Base-by-base conservation (phyloP, 2,329 filamentous ascomycete genomes). In the Exophiala alcalophila region DNA sequence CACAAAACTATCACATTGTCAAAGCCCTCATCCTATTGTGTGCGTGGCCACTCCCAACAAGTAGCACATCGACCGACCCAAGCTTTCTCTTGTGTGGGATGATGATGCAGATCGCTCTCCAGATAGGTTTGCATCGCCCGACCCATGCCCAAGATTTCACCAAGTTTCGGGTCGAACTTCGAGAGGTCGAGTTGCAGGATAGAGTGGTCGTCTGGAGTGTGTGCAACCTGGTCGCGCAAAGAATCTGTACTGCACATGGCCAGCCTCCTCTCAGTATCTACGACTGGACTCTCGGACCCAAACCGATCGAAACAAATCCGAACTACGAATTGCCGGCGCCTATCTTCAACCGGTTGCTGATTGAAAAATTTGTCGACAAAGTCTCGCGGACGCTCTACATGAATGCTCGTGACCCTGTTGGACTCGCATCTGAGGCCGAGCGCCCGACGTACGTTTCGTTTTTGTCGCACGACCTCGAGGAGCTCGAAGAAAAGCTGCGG, bases 71-170 rank as follows among this genome's bases (percentile, higher is more conserved):
- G 5, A 76, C 73, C 4, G 80, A 83, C 53, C 77, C 79, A 2
- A 83, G 79, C 2, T 82, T 81, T 57, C 81, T 81, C 71, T 67
- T 81, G 9, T 77, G 75, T 47, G 80, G 80, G 31, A 68, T 80
- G 59, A 83, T 83, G 80, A 77, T 83, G 65, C 78, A 83, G 58
- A 71, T 82, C 30, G 77, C 80, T n/a, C 78, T 81, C 71, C 78
- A 83, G 55, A 77, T 81, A 47, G 80, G 80, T 28, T 65, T 83
- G 15, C 80, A 83, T 57, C 70, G 79, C 20, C 80, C 80, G 2
- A 80, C 77, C 0, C 78, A 83, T 58, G 74, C 78, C 3, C 77
- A 82, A 49, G 70, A 73, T 53, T 73, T 73, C 46, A 69, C 65
- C 52, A 73, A 72, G 40, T 73, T 72, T 47, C 63, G 68, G 6